A percentile compares a stretch with the other conserved stretches of the same genome.
Conservation (phyloP, 2,329 filamentous ascomycete genomes). For the Aspergillus clavatus region DNA sequence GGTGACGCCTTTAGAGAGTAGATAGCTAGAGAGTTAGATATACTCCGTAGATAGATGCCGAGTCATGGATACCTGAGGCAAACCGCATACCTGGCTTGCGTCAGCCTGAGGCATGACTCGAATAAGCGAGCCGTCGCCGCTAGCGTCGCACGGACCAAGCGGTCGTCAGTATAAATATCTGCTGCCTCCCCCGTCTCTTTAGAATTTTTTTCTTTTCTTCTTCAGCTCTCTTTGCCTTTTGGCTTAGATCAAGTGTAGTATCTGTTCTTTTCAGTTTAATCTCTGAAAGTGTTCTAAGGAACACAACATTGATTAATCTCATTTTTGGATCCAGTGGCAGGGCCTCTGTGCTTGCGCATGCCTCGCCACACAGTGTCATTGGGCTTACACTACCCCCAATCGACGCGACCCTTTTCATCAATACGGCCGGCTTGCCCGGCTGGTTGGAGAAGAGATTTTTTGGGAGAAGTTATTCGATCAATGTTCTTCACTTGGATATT, state of each 20-base stretch:
- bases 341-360: slow-evolving; percentile 71
- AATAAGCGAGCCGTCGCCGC: not conserved
- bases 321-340: slow-evolving; percentile 61
- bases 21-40: not conserved
- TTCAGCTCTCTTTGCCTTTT: slow-evolving; percentile 51
- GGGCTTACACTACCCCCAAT: slow-evolving; percentile 70
- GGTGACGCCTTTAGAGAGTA: slow-evolving; percentile 1
- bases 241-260: slow-evolving; percentile 91
- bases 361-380: slow-evolving; percentile 63
- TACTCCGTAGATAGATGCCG: not conserved
- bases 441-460: slow-evolving; percentile 53
- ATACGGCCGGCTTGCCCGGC: slow-evolving; percentile 48
- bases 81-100: not conserved
- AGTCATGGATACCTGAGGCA: not conserved
- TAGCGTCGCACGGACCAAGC: slow-evolving; percentile 13
- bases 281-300: slow-evolving; percentile 75
- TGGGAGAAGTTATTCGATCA: too few species aligned
- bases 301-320: slow-evolving; percentile 72
- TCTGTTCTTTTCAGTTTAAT: slow-evolving; percentile 98
- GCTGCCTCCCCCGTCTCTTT: slow-evolving; percentile 20
- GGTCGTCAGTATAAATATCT: slow-evolving; percentile 26
- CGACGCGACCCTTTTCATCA: slow-evolving; percentile 67
- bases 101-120: not conserved
- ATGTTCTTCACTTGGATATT: too few species aligned
- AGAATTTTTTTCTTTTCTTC: slow-evolving; percentile 38